Base-by-base conservation (phyloP, 2,329 filamentous ascomycete species). In the Fonsecaea multimorphosa region DNA sequence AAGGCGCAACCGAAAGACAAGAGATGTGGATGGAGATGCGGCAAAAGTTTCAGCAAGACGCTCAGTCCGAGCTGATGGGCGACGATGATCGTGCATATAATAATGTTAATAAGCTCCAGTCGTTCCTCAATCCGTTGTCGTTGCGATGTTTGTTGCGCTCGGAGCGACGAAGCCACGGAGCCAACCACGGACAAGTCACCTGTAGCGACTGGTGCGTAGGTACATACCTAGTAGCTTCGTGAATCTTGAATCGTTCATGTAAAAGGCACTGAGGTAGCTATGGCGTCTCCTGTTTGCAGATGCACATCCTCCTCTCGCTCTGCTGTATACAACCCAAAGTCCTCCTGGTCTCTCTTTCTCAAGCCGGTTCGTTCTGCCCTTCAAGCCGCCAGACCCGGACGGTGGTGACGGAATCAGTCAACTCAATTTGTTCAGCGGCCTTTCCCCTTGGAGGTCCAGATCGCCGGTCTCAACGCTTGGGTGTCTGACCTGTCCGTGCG, bases 391-490 rank as follows among this genome's bases (percentile, higher is more conserved):
- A 44, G 9, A 27, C 19, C 19, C 55, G n/a, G 36, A 16, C 34
- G 32, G 22, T n/a, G 55, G 36, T 27, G 34, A 27, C n/a, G 38
- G 54, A 38, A 56, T 38, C 54, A 14, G 29, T 24, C 44, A 22
- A 40, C 56, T 31, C 56, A 31, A 38, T 29, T 32, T 24, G 44
- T 44, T 44, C 38, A 52, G 19, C 46, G 29, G 44, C 29, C 32
- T 27, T 46, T 60, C 29, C 58, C 46, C 19, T 22, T 52, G 44
- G 49, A 36, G 46, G 58, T 38, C 46, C 40, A 51, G 58, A 51
- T 51, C 40, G 36, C n/a, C 11, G 19, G 31, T 36, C 46, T 31
- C 4, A 49, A 32, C 44, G 40, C 40, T 52, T 24, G 58, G n/a
- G n/a, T 24, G 29, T 44, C 56, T 58, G 24, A 34, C 38, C 27